Percentiles rank a stretch among this genome's conserved stretches.
phyloP scores from a whole-genome alignment of 306 rosid genomes.

The Corylus avellana region DNA sequence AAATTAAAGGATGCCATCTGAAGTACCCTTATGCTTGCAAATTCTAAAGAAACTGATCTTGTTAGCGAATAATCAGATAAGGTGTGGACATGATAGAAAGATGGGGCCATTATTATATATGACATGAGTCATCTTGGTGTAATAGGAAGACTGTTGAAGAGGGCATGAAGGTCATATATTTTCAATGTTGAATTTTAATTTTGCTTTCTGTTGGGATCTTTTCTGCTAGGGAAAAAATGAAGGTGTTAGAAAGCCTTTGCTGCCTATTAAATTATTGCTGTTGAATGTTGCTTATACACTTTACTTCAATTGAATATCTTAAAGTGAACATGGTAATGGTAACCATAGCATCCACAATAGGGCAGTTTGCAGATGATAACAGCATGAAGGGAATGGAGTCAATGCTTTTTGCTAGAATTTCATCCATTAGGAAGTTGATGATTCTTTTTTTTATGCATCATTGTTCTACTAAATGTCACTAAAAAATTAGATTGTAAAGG shows the following conservation, averaged over 20 bases:
- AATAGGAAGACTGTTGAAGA: neutral
- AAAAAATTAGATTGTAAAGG: conserved; percentile 11
- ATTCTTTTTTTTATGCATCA: neutral
- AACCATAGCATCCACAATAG: neutral
- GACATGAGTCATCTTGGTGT: neutral
- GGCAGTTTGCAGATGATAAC: conserved; percentile 7
- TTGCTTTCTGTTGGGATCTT: neutral
- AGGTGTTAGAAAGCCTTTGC: neutral
- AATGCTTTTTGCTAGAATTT: neutral
- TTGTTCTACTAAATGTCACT: neutral
- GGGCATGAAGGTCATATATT: neutral
- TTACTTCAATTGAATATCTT: neutral
- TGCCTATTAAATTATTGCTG: neutral
- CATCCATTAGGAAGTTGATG: conserved; percentile 7
- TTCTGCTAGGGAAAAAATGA: neutral
- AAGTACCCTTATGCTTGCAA: neutral
- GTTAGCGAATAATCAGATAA: neutral
- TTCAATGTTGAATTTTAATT: neutral
- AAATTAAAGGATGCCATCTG: neutral
- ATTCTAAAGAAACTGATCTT: neutral
- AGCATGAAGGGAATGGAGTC: conserved; percentile 1
- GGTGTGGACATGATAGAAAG: neutral
- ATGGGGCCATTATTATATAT: neutral
- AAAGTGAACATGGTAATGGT: neutral
- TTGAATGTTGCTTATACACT: neutral